Conservation (phyloP, 139 green algal genomes). For the Chlorella sp. region DNA sequence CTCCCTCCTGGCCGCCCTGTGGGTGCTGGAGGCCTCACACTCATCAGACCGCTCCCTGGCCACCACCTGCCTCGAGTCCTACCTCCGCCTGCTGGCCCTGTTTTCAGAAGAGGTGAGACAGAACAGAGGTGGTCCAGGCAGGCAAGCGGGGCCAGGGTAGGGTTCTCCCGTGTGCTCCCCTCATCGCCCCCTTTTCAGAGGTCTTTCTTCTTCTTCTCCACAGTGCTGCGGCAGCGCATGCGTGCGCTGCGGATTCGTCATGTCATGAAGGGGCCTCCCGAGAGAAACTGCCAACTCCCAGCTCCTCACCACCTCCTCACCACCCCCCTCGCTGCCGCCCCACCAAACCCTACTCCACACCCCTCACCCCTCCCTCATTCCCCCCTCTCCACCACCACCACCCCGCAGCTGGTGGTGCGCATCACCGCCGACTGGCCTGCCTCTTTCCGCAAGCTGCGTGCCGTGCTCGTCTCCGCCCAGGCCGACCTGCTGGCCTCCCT, state of each 20-base stretch:
- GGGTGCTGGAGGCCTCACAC: conserved; percentile 10
- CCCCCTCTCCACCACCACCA: not conserved
- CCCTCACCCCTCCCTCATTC: not conserved
- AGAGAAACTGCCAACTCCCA: not conserved
- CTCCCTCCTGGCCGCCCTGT: conserved; percentile 12
- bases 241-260: not conserved
- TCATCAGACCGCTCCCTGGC: conserved; percentile 2
- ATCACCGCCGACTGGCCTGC: conserved; percentile 23
- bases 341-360: not conserved
- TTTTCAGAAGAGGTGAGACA: conserved; percentile 7
- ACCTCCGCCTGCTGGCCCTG: conserved; percentile 21
- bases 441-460: conserved; percentile 6
- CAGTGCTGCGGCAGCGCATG: no score
- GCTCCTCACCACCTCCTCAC: not conserved
- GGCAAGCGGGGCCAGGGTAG: no score
- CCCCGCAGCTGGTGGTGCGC: conserved; percentile 5
- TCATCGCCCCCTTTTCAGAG: not conserved
- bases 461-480: conserved; percentile 1
- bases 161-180: no score
- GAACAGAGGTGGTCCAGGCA: not conserved
- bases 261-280: not conserved
- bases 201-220: no score
- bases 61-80: conserved; percentile 15
- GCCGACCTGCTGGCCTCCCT: conserved; percentile 1
- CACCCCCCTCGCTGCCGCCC: not conserved